These are phyloP conservation scores for Iberis amara DNA, from an alignment of 441 rosid genomes.

Conservation along the genomic window DNA sequence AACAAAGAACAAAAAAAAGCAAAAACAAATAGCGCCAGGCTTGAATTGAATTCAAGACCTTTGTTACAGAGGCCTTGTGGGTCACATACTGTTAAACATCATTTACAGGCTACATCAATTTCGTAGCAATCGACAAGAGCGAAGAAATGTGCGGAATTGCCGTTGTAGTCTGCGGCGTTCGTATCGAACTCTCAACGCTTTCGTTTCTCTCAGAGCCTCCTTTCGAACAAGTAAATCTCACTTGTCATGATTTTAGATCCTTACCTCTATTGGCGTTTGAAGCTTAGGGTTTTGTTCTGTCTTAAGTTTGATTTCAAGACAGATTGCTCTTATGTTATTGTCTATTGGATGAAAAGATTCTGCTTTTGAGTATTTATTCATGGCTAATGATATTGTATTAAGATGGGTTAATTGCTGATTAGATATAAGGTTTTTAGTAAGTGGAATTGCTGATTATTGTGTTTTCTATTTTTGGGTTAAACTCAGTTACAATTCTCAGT, in stretches of 20 bases:
- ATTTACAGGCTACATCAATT: no score
- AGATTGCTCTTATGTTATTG: neutral
- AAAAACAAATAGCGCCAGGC: no score
- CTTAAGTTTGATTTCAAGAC: no score
- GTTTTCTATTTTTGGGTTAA: slow-evolving; percentile 15
- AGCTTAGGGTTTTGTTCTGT: neutral
- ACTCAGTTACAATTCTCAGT: slow-evolving; percentile 34
- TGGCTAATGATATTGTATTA: neutral
- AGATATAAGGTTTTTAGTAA: neutral
- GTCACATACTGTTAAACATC: no score
- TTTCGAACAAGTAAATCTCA: slow-evolving; percentile 29
- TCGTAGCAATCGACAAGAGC: no score
- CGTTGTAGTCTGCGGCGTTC: slow-evolving; percentile 46
- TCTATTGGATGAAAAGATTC: slow-evolving; percentile 1
- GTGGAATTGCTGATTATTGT: slow-evolving; percentile 7
- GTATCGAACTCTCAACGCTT: slow-evolving; percentile 35
- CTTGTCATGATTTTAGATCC: neutral
- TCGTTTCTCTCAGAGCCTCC: slow-evolving; percentile 26
- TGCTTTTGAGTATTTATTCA: slow-evolving; percentile 1
- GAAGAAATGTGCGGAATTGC: slow-evolving; percentile 79
- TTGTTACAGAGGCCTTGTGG: no score
- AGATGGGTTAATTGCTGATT: neutral
- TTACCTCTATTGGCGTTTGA: neutral
- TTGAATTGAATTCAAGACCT: no score
- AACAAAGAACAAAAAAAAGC: no score